Evolutionary conservation across 73 alveolate genomes (phyloP), one percentile per base, ranked within the genome.

Genomic region (Tetrahymena malaccensis): DNA sequence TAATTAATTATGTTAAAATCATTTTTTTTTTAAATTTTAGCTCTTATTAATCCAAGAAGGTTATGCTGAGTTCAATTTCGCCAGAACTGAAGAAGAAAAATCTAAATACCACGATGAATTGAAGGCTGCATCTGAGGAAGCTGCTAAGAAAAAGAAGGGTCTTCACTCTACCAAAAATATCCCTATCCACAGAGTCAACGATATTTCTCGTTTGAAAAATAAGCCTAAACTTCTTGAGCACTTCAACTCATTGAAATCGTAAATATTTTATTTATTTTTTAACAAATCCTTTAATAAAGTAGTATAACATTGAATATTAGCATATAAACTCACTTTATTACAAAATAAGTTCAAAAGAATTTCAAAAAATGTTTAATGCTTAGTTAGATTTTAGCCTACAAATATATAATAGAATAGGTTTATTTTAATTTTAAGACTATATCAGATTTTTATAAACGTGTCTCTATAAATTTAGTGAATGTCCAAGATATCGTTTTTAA

Each of bases 71-170:
- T 95, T 96, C 27, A 35, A 96, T 31, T 95, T 97, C 22, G 94
- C 98, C 6, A 98, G 96, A 85, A 93, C 96, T 19, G 98, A 97
- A 34, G 99, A 98, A 84, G 98, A 97, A 27, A 94, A 96, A 15
- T 96, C 98, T 34, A 95, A 97, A 94, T 98, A 94, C 94, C 56
- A 97, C 31, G 99, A 98, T 27, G 97, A 98, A 43, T 93, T 97
- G 84, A 97, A 96, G 35, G 97, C 96, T 25, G 97, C 98, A 43
- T 96, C 96, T 84, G 97, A 95, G 85, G 57, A 96, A 43, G 99
- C 98, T 19, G 94, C 50, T 38, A 97, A 97, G 56, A 94, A 96
- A 9, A 97, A 96, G 94, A 56, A 38, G 83, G 99, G 99, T 40
- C 33, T 97, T 1, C 95, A 96, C 96, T 94, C 97, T 19, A 44